Base-by-base conservation (phyloP, 208 protist species). In the Trichomonas vaginalis region DNA sequence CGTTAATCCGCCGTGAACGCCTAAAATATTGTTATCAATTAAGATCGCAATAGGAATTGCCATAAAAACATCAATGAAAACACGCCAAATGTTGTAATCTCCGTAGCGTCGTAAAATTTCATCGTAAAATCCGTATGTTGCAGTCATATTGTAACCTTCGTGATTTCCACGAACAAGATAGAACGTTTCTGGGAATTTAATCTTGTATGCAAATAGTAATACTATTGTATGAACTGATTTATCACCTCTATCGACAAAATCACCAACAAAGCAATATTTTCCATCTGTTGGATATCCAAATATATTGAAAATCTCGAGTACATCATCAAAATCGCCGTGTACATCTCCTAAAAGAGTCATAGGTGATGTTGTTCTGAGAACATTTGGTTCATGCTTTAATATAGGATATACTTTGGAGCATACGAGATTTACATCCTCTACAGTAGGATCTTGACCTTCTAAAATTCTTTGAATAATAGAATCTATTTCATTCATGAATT, bases 101-200 rank as follows among this genome's bases (percentile, higher is more conserved):
- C 98, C 98, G 97, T 99, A 99, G 56, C 99, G 97, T 14, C 98
- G 97, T 97, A 99, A 99, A 35, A 92, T 96, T 95, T 97, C 96
- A 39, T 96, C 83, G 51, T 96, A 98, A 96, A 99, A 99, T 80
- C 99, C 99, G 97, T 99, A 99, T 96, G 99, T 98, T 80, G 98
- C 96, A 96, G 99, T 99, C 92, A 99, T 99, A 23, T 98, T 97
- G 9, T 97, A 96, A 96, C 97, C 99, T 97, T 99, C 99, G 97
- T 99, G 99, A 97, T 99, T 99, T 48, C 99, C 99, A 82, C 99
- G 97, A 32, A 99, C 96, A 39, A 99, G 97, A 96, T 99, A 99
- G 62, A 99, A 98, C 49, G 98, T 98, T 61, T 98, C 97, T 21
- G 96, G 96, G 56, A 96, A 96, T 45, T 42, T 95, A 15, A 95